A percentile compares a stretch with the other conserved stretches of the same genome.
phyloP scores from a whole-genome alignment of 148 eudicot species.

The Chenopodium berlandieri region DNA sequence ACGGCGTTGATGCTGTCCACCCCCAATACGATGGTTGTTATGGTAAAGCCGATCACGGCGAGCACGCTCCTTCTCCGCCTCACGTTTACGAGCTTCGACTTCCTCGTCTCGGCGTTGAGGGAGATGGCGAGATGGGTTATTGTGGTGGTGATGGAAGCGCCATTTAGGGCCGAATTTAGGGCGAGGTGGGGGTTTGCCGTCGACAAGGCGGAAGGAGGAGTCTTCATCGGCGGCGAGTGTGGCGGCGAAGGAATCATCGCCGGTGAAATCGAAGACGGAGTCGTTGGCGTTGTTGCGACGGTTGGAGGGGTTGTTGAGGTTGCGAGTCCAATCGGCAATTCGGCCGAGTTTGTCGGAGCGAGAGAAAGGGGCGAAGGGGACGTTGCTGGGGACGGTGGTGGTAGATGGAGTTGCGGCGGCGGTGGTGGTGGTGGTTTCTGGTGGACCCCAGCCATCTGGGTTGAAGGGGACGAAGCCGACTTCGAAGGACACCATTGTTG shows the following conservation, averaged over 20 bases:
- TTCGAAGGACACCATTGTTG: constrained; percentile 41
- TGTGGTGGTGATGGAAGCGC: constrained; percentile 60
- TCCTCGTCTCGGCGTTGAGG: constrained; percentile 86
- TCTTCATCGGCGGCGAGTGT: constrained; percentile 50
- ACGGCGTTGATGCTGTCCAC: constrained; percentile 41
- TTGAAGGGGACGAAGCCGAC: constrained; percentile 75
- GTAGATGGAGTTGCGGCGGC: constrained; percentile 22
- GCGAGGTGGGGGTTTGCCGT: constrained; percentile 67
- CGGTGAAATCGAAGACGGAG: constrained; percentile 83
- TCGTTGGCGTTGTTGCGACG: constrained; percentile 37
- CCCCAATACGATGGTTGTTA: constrained; percentile 56
- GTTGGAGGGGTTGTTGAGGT: constrained; percentile 32
- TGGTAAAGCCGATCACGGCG: constrained; percentile 72
- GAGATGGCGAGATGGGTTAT: constrained; percentile 46
- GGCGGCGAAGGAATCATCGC: constrained; percentile 71
- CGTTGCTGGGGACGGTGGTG: constrained; percentile 37
- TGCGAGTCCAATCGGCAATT: constrained; percentile 78
- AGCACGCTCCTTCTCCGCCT: constrained; percentile 82
- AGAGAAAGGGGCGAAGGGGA: constrained; percentile 85
- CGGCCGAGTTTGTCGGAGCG: constrained; percentile 69
- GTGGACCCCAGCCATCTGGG: constrained; percentile 97
- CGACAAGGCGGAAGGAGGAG: constrained; percentile 77
- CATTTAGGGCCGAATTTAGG: constrained; percentile 75
- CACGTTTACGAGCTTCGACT: constrained; percentile 78
- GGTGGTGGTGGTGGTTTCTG: constrained; percentile 32